Evolutionary conservation across 2,329 filamentous ascomycete genomes (phyloP).

Genomic region (Ceratocystis destructans): DNA sequence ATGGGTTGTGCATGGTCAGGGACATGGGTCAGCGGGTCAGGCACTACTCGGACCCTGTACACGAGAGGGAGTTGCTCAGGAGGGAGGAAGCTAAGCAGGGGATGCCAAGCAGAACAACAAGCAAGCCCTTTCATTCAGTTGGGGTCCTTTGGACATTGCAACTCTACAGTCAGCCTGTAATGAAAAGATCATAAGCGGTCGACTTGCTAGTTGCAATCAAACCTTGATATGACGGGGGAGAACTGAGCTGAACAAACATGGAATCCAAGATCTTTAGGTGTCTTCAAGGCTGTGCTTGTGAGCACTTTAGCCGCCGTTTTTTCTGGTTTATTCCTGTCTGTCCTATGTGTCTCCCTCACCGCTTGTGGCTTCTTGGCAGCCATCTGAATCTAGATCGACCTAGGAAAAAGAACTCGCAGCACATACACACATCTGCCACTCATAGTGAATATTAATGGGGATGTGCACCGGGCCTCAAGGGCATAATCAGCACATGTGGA

Average conservation of each 20-base stretch:
- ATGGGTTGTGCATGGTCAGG: not conserved
- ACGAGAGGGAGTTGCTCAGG: slow-evolving; percentile 2
- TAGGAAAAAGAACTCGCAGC: not conserved
- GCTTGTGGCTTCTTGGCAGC: not conserved
- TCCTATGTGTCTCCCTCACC: not conserved
- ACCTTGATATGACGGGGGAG: not conserved
- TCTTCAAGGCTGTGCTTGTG: not conserved
- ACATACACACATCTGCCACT: not conserved
- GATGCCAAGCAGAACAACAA: not conserved
- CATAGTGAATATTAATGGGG: not conserved
- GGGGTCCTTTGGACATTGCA: not conserved
- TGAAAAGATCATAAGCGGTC: not conserved
- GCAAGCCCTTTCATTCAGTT: not conserved
- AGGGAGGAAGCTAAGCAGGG: not conserved
- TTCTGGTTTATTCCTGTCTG: not conserved
- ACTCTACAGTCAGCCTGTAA: not conserved
- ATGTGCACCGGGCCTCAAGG: not conserved
- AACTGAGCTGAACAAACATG: not conserved
- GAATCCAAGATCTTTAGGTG: not conserved
- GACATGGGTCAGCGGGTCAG: slow-evolving; percentile 1
- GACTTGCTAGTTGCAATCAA: not conserved
- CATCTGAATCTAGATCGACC: not conserved
- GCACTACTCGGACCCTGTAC: not conserved
- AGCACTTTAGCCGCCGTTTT: not conserved
- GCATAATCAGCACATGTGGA: not conserved